Percentiles rank a stretch among this genome's conserved stretches.
These are phyloP conservation scores for Aureobasidium sp. DNA, from an alignment of 2,329 filamentous ascomycete genomes.

Conservation along the genomic window DNA sequence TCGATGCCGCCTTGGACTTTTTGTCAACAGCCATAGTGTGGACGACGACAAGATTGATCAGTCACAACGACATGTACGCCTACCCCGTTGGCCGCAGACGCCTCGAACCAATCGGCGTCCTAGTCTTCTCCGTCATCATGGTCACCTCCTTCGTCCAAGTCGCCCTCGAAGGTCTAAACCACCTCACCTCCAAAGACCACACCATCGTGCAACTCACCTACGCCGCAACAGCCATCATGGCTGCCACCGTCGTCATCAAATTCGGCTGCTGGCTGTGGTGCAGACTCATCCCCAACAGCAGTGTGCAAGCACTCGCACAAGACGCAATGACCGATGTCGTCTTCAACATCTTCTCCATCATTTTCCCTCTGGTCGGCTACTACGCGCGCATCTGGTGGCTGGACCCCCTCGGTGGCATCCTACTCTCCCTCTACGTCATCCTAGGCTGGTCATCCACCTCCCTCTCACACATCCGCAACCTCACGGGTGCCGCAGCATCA, in stretches of 20 bases:
- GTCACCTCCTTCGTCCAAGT: conserved; percentile 79
- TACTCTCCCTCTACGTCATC: conserved; percentile 74
- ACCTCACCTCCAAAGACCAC: conserved; percentile 54
- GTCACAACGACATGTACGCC: conserved; percentile 63
- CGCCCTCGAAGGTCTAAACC: conserved; percentile 60
- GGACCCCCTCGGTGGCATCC: conserved; percentile 68
- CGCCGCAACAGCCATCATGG: conserved; percentile 73
- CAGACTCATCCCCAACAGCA: conserved; percentile 75
- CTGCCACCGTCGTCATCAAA: conserved; percentile 73
- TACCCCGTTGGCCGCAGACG: conserved; percentile 73
- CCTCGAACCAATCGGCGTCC: conserved; percentile 70
- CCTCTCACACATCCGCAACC: conserved; percentile 68
- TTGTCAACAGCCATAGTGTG: conserved; percentile 75
- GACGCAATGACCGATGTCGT: conserved; percentile 70
- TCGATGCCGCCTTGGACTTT: conserved; percentile 75
- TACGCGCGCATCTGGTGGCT: conserved; percentile 77
- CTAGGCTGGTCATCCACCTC: conserved; percentile 71
- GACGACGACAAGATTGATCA: conserved; percentile 68
- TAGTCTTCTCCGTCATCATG: conserved; percentile 81
- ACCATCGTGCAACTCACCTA: conserved; percentile 64
- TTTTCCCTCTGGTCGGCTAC: conserved; percentile 76
- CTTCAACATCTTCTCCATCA: conserved; percentile 83
- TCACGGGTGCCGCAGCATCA: conserved; percentile 70
- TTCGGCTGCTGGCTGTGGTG: conserved; percentile 81
- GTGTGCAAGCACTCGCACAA: conserved; percentile 70